Evolutionary conservation across 345 rosid species (phyloP).

Genomic region (Litchi chinensis): DNA sequence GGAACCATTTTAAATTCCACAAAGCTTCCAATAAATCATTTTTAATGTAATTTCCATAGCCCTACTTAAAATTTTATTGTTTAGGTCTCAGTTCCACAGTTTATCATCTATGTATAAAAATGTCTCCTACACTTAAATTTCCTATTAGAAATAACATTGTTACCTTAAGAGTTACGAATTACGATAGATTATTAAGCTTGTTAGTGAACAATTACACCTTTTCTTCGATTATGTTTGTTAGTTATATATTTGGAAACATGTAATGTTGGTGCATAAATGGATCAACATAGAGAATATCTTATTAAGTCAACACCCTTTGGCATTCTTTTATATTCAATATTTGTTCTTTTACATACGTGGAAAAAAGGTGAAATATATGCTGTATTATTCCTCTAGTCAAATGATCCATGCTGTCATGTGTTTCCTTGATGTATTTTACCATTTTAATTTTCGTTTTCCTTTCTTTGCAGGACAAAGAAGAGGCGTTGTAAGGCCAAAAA

Average conservation of each 20-base stretch:
- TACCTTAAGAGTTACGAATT: too few relatives aligned
- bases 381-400: neutral
- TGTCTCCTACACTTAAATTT: too few relatives aligned
- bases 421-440: neutral
- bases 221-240: neutral
- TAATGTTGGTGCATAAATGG: neutral
- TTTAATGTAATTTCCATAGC: too few relatives aligned
- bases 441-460: neutral
- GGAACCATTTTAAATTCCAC: too few relatives aligned
- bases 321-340: neutral
- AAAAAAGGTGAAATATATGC: neutral
- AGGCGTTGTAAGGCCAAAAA: neutral
- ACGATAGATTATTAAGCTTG: too few relatives aligned
- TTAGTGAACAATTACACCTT: too few relatives aligned
- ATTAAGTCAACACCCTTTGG: neutral
- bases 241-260: neutral
- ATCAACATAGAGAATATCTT: neutral
- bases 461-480: conserved; percentile 11
- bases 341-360: neutral
- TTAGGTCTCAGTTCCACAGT: too few relatives aligned
- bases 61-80: too few relatives aligned
- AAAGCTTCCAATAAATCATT: too few relatives aligned
- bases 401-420: neutral
- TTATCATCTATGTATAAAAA: too few relatives aligned
- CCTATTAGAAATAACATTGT: too few relatives aligned